Evolutionary conservation across 1,284 basidiomycete genomes (phyloP), one percentile per base, ranked within the genome.

Genomic region (Puccinia novopanici): DNA sequence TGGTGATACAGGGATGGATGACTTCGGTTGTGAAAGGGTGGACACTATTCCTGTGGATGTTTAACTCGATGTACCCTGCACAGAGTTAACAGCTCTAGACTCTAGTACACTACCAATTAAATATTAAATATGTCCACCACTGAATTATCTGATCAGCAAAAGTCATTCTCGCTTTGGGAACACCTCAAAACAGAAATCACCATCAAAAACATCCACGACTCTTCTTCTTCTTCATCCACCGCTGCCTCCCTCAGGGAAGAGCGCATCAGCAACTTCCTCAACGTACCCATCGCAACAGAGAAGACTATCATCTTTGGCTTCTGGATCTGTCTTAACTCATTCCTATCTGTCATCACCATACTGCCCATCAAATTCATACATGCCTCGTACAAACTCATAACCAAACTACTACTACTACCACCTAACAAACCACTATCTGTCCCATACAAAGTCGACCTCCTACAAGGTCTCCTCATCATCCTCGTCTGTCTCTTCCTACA

Each of bases 311-410:
- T 92, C 48, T 97, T 99, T 85, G 97, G 97, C 15, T 93, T 94
- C 83, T 88, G 97, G 50, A 90, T 99, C 59, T 99, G 97, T 86
- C 89, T 99, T 71, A 97, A 99, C 86, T 95, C 95, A 3, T 98
- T 98, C 87, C 90, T 99, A 3, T 97, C 99, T 87, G 96, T 94
- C 8, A 98, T 99, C 87, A 99, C 97, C 50, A 95, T 99, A 82
- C 89, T 98, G 9, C 97, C 97, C 8, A 93, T 99, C 79, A 93
- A 96, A 2, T 85, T 86, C 74, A 30, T 84, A 22, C 82, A 85
- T 10, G 86, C 87, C 2, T 45, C 85, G 67, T 83, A 78, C 42
- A 61, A 61, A 17, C 57, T 75, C 6, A 10, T 37, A 9, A 42
- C n/a, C n/a, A 48, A 42, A 68, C 54, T 40, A 17, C 30, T 57